phyloP scores from a whole-genome alignment of 495 filamentous ascomycete genomes.

The Xylaria bambusicola region DNA sequence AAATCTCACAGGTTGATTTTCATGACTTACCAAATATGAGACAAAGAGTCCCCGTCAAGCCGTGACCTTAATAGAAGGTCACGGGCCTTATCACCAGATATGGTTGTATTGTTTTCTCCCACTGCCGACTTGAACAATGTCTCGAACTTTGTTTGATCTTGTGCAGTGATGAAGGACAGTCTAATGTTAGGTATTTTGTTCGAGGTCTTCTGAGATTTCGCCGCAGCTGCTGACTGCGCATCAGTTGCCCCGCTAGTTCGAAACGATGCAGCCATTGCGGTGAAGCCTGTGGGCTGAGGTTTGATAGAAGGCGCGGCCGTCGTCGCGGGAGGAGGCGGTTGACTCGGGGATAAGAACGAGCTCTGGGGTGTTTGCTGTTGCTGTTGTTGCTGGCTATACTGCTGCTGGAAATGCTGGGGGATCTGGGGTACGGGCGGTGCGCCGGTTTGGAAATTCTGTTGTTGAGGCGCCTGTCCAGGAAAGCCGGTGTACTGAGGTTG shows the following conservation, averaged over 20 bases:
- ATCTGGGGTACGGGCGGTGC: conserved; percentile 59
- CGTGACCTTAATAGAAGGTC: conserved; percentile 87
- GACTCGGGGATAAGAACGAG: conserved; percentile 39
- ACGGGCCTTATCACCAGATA: conserved; percentile 89
- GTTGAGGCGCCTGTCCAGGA: conserved; percentile 44
- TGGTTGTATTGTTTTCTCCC: conserved; percentile 75
- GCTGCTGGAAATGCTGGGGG: conserved; percentile 53
- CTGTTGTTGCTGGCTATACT: conserved; percentile 44
- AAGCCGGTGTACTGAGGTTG: conserved; percentile 61
- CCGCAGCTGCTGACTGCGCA: conserved; percentile 49
- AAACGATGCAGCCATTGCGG: conserved; percentile 86
- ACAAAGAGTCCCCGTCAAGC: conserved; percentile 76
- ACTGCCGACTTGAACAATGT: conserved; percentile 96
- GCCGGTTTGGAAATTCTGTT: conserved; percentile 50
- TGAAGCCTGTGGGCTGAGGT: conserved; percentile 73
- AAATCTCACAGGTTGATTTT: not conserved
- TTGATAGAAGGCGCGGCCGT: conserved; percentile 52
- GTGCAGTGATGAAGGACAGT: conserved; percentile 91
- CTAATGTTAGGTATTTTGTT: conserved; percentile 92
- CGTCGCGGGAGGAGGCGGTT: conserved; percentile 32
- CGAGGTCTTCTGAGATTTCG: conserved; percentile 41
- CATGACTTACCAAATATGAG: conserved; percentile 75
- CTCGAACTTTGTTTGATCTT: conserved; percentile 97
- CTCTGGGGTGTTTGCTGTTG: conserved; percentile 49
- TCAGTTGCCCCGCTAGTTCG: conserved; percentile 58